A percentile compares a stretch with the other conserved stretches of the same genome.
phyloP scores from a whole-genome alignment of 306 rosid species.

The Glycine tomentella region DNA sequence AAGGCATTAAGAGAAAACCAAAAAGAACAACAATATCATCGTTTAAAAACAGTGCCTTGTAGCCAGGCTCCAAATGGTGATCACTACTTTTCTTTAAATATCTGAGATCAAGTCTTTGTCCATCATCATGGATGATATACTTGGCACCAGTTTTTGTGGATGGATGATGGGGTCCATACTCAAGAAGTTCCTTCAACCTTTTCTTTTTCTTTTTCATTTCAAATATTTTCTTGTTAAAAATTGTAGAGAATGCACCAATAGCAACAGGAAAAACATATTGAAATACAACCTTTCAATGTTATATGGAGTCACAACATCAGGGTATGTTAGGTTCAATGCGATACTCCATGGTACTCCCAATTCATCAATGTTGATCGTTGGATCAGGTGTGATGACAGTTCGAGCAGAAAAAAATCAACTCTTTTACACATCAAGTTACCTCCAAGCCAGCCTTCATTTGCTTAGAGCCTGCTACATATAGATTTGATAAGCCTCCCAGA shows the following conservation, averaged over 20 bases:
- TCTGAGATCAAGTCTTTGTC: slow-evolving; percentile 97
- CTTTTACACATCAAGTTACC: slow-evolving; percentile 97
- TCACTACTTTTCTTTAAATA: slow-evolving; percentile 96
- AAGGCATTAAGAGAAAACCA: slow-evolving; percentile 15
- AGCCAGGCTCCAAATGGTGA: slow-evolving; percentile 99
- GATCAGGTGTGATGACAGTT: slow-evolving; percentile 98
- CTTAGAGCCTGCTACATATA: slow-evolving; percentile 97
- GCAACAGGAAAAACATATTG: slow-evolving; percentile 23
- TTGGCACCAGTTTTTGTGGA: slow-evolving; percentile 99
- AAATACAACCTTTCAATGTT: slow-evolving; percentile 80
- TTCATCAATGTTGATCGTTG: slow-evolving; percentile 88
- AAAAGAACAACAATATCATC: neutral
- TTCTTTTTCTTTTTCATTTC: neutral
- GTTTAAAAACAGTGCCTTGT: slow-evolving; percentile 64
- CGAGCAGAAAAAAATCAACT: slow-evolving; percentile 92
- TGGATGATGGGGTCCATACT: slow-evolving; percentile 97
- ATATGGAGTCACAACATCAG: slow-evolving; percentile 99
- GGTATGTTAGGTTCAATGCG: slow-evolving; percentile 93
- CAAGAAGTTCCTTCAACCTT: slow-evolving; percentile 92
- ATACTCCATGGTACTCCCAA: slow-evolving; percentile 99
- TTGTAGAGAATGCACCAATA: neutral
- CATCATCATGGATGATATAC: slow-evolving; percentile 96
- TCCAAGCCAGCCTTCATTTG: slow-evolving; percentile 96
- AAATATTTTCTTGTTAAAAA: neutral
- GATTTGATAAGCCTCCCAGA: slow-evolving; percentile 98